Percentiles rank a stretch among this genome's conserved stretches.
phyloP scores from a whole-genome alignment of 2,329 filamentous ascomycete genomes.

The Apiospora kogelbergensis region DNA sequence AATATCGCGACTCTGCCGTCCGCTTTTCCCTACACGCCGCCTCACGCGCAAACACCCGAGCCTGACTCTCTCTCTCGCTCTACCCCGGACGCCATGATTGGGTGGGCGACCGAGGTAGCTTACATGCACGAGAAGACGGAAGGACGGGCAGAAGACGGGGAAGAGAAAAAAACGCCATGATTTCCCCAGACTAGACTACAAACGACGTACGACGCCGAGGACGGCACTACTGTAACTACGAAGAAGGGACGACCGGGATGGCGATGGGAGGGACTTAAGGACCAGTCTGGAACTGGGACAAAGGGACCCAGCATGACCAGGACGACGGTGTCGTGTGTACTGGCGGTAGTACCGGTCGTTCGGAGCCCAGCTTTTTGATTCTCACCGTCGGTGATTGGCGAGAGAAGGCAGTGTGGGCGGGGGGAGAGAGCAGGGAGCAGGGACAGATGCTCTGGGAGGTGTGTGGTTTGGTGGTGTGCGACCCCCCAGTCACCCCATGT shows the following conservation, averaged over 20 bases:
- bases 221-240: not conserved
- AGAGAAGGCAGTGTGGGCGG: not conserved
- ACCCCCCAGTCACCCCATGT: too few relatives aligned
- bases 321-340: conserved; percentile 1
- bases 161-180: not conserved
- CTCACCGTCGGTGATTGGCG: not conserved
- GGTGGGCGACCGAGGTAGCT: not conserved
- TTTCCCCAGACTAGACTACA: not conserved
- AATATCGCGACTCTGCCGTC: not conserved
- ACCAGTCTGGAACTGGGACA: not conserved
- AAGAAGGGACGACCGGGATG: not conserved
- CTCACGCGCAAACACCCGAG: not conserved
- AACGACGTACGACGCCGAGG: too few relatives aligned
- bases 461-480: too few relatives aligned
- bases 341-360: not conserved
- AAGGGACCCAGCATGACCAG: conserved; percentile 1
- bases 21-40: not conserved
- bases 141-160: not conserved
- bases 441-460: too few relatives aligned
- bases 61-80: not conserved
- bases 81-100: conserved; percentile 4
- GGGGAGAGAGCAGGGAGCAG: too few relatives aligned
- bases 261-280: not conserved
- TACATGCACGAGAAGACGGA: not conserved
- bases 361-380: not conserved